Base-by-base conservation (phyloP, 179 eudicot species). In the Pouteria campechiana region DNA sequence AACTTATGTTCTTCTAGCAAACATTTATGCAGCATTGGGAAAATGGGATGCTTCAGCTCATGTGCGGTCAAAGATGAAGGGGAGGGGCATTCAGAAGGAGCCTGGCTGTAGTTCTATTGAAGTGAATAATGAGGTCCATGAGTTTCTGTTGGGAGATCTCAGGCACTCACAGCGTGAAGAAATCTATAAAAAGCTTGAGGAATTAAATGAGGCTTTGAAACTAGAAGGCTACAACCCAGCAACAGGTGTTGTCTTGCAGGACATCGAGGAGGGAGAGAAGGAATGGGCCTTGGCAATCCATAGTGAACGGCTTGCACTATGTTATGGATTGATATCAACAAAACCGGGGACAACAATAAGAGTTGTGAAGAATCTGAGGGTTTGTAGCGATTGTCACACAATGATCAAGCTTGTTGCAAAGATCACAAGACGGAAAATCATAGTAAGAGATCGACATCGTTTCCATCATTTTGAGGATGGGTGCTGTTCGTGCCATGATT, bases 91-190 rank as follows among this genome's bases (percentile, higher is more conserved):
- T 14, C 14, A 35, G 11, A 48, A 48, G 32, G 42, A 48, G n/a
- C 53, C 53, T 8, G 53, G 41, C 23, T 35, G 53, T 35, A 48
- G 53, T 23, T 35, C 13, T 10, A 48, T 48, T 35, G 53, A 48
- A 12, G 53, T 35, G 32, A 24, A 35, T 14, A 34, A 34, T 48
- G 42, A 35, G 41, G 17, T 48, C 25, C 53, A 48, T 14, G 53
- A 34, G 32, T 48, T 48, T 30, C 40, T 46, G 7, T 13, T 16
- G 20, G 20, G 20, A 16, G 37, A 33, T 33, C 11, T 5, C 5
- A 10, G 37, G 37, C 37, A 33, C 13, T 16, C 37, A 10, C 13
- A 4, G 3, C 11, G 14, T 4, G 19, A 33, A 20, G 39, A 33
- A 22, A 46, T 46, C 19, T 46, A 46, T 19, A 31, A 7, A 22